Conservation (phyloP, 257 asterid species). For the Jacaranda mimosifolia region DNA sequence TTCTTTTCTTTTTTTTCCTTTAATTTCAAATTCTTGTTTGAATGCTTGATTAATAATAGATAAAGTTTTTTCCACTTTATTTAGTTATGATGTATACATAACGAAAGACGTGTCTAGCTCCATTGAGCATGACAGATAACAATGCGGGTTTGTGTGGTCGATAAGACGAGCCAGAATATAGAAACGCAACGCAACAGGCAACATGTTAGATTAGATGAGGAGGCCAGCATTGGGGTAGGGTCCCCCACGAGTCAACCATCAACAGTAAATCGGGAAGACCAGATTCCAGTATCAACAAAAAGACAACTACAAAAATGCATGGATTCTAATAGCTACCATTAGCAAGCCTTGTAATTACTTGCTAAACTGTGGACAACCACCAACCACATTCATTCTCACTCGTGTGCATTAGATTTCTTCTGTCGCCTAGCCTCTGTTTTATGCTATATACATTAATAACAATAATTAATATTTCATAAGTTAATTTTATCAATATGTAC, state of each 20-base stretch:
- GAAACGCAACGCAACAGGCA: neutral
- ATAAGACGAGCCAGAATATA: neutral
- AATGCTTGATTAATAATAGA: too few species aligned
- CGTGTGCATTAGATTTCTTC: slow-evolving; percentile 23
- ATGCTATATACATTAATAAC: too few species aligned
- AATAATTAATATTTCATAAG: too few species aligned
- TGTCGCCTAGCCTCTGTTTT: neutral
- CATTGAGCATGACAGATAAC: too few species aligned
- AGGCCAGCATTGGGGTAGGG: neutral
- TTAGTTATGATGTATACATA: too few species aligned
- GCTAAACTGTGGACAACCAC: neutral
- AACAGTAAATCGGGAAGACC: slow-evolving; percentile 5
- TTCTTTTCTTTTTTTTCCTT: too few species aligned
- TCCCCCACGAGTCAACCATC: slow-evolving; percentile 3
- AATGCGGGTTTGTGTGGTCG: too few species aligned
- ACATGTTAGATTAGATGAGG: neutral
- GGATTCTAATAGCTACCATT: slow-evolving; percentile 6
- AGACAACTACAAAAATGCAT: slow-evolving; percentile 25
- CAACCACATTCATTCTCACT: slow-evolving; percentile 7
- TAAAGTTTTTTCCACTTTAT: too few species aligned
- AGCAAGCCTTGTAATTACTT: neutral
- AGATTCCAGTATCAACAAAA: slow-evolving; percentile 22
- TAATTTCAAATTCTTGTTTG: too few species aligned
- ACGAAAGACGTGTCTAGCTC: too few species aligned
- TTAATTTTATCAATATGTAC: too few species aligned